Base-by-base conservation (phyloP, 495 filamentous ascomycete genomes). In the Annulohypoxylon moriforme region DNA sequence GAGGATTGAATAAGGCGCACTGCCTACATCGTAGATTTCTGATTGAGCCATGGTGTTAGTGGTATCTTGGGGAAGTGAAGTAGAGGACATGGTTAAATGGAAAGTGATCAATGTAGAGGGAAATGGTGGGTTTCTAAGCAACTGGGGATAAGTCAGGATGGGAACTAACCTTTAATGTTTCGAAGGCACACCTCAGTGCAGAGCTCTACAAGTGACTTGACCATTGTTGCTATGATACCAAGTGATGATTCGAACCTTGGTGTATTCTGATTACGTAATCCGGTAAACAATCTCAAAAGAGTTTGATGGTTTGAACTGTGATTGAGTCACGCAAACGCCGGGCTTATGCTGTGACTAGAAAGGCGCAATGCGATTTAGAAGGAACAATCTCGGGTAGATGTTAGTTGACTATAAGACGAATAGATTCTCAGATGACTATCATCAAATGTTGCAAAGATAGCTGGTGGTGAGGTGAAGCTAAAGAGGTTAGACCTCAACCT, bases 191-290 rank as follows among this genome's bases (percentile, higher is more conserved):
- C 71, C 2, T 53, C 46, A 9, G 75, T 67, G 66, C 76, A 78
- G 31, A 79, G 64, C 0, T 83, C 79, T 25, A 75, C 68, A 0
- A 84, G 74, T 44, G 81, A 74, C 42, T 77, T 79, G 22, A 80
- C 70, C 73, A 77, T 77, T 61, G 44, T 75, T 4, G 10, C 11
- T 55, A 44, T 7, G 24, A 60, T 16, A 16, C 8, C 14, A 16
- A 18, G 27, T 6, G 27, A 29, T 29, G 6, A 29, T 29, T 29
- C 27, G n/a, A 29, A 29, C 27, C 3, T 29, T 29, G 27, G 27
- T n/a, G n/a, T n/a, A n/a, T n/a, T n/a, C n/a, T n/a, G n/a, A n/a
- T n/a, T n/a, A n/a, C n/a, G n/a, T n/a, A n/a, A n/a, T n/a, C n/a
- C n/a, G n/a, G n/a, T n/a, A n/a, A n/a, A n/a, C n/a, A n/a, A n/a